A percentile compares a stretch with the other conserved stretches of the same genome.
Conservation (phyloP, 1,284 basidiomycete genomes). For the Ceratobasidium sp. region DNA sequence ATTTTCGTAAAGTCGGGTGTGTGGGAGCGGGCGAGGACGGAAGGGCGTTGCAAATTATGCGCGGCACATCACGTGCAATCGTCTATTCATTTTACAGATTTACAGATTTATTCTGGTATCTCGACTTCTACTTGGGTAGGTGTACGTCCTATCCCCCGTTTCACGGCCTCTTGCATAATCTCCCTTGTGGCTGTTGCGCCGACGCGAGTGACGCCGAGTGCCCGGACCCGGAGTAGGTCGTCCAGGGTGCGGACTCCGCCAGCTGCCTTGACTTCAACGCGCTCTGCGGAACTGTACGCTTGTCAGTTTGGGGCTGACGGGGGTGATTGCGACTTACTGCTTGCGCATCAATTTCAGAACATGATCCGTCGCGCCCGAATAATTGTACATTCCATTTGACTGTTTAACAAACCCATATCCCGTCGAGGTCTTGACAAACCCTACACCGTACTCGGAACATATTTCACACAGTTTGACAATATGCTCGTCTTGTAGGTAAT, state of each 20-base stretch:
- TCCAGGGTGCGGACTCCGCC: constrained; percentile 43
- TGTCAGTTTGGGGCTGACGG: not conserved
- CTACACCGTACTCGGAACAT: constrained; percentile 41
- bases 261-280: constrained; percentile 43
- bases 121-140: constrained; percentile 35
- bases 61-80: too few species aligned
- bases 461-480: constrained; percentile 44
- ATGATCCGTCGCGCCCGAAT: constrained; percentile 42
- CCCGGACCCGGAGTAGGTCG: constrained; percentile 42
- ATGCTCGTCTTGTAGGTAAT: constrained; percentile 42
- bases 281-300: not conserved
- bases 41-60: constrained; percentile 14
- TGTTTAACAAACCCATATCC: constrained; percentile 43
- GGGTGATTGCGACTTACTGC: constrained; percentile 28
- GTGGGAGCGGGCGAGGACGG: constrained; percentile 29
- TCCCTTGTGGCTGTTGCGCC: constrained; percentile 43
- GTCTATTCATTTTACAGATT: not conserved
- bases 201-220: constrained; percentile 41
- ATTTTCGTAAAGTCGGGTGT: not conserved
- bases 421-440: constrained; percentile 44
- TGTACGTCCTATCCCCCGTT: constrained; percentile 41
- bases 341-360: constrained; percentile 43
- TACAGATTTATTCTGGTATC: constrained; percentile 2
- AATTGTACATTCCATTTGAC: constrained; percentile 41
- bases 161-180: constrained; percentile 42